These are phyloP conservation scores for Suillus fuscotomentosus DNA, from an alignment of 768 basidiomycete species.

Conservation along the genomic window DNA sequence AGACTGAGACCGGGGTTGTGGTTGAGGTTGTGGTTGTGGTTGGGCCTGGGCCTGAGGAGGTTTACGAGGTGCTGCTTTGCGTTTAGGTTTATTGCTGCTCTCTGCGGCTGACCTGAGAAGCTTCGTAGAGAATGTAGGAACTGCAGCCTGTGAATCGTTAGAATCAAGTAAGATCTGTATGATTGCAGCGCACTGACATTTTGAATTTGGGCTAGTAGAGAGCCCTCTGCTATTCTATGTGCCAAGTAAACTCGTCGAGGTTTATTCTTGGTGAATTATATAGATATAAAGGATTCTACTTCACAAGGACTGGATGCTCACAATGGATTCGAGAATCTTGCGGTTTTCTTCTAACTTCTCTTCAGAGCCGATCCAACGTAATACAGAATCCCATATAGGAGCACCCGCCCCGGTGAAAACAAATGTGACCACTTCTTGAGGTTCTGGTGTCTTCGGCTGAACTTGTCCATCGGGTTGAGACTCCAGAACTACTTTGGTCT, in stretches of 20 bases:
- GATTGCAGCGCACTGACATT: conserved; percentile 38
- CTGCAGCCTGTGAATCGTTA: conserved; percentile 35
- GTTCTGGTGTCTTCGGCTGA: conserved; percentile 9
- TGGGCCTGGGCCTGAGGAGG: conserved; percentile 3
- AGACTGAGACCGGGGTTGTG: neutral
- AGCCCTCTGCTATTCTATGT: conserved; percentile 54
- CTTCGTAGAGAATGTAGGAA: conserved; percentile 52
- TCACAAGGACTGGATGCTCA: conserved; percentile 21
- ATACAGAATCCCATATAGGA: conserved; percentile 56
- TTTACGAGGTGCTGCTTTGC: conserved; percentile 34
- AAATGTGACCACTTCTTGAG: conserved; percentile 42
- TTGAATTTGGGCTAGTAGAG: conserved; percentile 58
- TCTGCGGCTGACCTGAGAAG: conserved; percentile 49
- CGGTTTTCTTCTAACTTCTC: conserved; percentile 51
- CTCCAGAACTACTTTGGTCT: conserved; percentile 11
- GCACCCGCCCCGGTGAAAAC: conserved; percentile 47
- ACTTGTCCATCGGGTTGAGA: conserved; percentile 13
- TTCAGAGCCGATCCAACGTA: conserved; percentile 59
- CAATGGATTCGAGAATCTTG: conserved; percentile 44
- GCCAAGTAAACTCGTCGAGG: conserved; percentile 52
- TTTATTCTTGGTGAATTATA: conserved; percentile 33
- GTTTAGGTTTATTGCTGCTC: conserved; percentile 35
- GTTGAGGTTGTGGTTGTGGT: neutral
- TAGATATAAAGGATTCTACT: neutral
- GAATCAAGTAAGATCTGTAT: neutral